A percentile compares a stretch with the other conserved stretches of the same genome.
phyloP scores from a whole-genome alignment of 257 asterid species.

The Jaltomata sinuosa region DNA sequence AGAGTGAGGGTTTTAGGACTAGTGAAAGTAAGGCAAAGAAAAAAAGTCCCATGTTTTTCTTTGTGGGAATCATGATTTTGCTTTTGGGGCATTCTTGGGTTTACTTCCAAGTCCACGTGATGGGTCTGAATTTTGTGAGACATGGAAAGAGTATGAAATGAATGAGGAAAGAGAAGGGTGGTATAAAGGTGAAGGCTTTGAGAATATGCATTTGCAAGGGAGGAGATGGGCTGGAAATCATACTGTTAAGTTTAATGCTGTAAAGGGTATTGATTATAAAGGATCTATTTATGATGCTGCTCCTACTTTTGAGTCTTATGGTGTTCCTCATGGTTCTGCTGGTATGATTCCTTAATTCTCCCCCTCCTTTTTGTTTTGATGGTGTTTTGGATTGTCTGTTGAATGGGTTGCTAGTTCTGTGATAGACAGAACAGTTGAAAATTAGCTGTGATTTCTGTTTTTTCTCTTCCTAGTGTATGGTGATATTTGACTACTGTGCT shows the following conservation, averaged over 20 bases:
- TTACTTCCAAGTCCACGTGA: slow-evolving; percentile 63
- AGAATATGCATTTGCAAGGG: slow-evolving; percentile 87
- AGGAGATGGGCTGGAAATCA: slow-evolving; percentile 92
- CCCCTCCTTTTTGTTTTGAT: too few relatives aligned
- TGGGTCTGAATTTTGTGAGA: slow-evolving; percentile 60
- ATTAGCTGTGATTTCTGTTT: background rate
- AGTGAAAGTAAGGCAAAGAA: too few relatives aligned
- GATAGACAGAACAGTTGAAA: background rate
- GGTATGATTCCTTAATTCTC: too few relatives aligned
- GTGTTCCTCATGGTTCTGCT: slow-evolving; percentile 85
- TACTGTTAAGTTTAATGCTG: slow-evolving; percentile 42
- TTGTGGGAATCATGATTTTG: slow-evolving; percentile 87
- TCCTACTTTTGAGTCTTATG: slow-evolving; percentile 84
- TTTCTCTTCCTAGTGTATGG: background rate
- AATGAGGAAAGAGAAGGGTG: slow-evolving; percentile 81
- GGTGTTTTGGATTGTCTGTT: too few relatives aligned
- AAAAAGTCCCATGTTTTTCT: slow-evolving; percentile 78
- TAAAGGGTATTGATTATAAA: slow-evolving; percentile 53
- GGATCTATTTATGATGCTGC: slow-evolving; percentile 87
- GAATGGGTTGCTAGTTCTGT: background rate
- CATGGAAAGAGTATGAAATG: slow-evolving; percentile 82
- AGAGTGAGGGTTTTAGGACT: too few relatives aligned
- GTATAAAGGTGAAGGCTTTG: slow-evolving; percentile 75
- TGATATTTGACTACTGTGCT: too few relatives aligned
- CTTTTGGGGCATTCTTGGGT: slow-evolving; percentile 83